These are phyloP conservation scores for Serpula lacrymans DNA, from an alignment of 768 basidiomycete species.

Conservation along the genomic window DNA sequence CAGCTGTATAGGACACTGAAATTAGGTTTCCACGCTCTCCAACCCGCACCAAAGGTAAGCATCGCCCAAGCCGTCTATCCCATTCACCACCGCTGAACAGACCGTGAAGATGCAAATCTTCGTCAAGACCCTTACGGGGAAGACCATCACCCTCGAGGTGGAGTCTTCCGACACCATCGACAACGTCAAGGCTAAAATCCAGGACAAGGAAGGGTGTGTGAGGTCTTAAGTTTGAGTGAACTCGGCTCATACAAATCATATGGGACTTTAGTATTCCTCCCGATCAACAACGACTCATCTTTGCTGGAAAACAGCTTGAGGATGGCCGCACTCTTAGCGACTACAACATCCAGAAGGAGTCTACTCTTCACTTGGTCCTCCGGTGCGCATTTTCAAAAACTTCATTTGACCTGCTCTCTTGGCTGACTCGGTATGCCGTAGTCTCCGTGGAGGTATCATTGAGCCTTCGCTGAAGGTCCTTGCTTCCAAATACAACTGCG, in stretches of 20 bases:
- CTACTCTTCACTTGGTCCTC: conserved; percentile 95
- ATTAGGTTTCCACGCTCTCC: conserved; percentile 17
- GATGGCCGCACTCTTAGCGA: conserved; percentile 95
- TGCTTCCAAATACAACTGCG: conserved; percentile 97
- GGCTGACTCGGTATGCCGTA: conserved; percentile 21
- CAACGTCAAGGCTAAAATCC: conserved; percentile 85
- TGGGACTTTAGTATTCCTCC: conserved; percentile 75
- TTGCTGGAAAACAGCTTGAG: conserved; percentile 98
- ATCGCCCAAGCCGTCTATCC: conserved; percentile 1
- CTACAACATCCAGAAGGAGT: conserved; percentile 99
- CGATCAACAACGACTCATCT: conserved; percentile 93
- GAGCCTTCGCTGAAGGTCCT: conserved; percentile 98
- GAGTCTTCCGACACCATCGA: conserved; percentile 96
- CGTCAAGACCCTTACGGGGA: conserved; percentile 89
- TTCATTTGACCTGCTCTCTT: conserved; percentile 7
- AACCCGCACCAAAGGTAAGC: conserved; percentile 9
- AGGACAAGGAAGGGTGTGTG: conserved; percentile 71
- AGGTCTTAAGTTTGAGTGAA: not conserved
- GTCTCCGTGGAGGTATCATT: conserved; percentile 97
- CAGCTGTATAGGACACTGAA: conserved; percentile 27
- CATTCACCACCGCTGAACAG: not conserved
- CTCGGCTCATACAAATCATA: too few species aligned
- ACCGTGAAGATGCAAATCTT: conserved; percentile 60
- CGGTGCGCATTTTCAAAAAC: conserved; percentile 50
- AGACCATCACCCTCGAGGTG: conserved; percentile 99